These are phyloP conservation scores for Cornus suecica DNA, from an alignment of 148 eudicot genomes.

Conservation along the genomic window DNA sequence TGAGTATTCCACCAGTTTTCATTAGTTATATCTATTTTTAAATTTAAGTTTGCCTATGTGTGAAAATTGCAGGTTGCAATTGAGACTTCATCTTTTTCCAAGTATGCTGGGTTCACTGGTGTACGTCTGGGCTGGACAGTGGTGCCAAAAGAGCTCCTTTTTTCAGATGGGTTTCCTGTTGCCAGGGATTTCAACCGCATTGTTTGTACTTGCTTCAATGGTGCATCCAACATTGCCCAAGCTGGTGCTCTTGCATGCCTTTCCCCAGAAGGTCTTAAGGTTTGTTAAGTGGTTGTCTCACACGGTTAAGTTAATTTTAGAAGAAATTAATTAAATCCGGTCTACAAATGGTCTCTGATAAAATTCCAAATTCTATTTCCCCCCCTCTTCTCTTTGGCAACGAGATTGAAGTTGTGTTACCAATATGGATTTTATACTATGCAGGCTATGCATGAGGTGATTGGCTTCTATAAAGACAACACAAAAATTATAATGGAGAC, in stretches of 20 bases:
- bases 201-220: slow-evolving; percentile 46
- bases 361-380: no score
- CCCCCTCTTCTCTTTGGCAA: no score
- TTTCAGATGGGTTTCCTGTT: slow-evolving; percentile 40
- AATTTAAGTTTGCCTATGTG: no score
- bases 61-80: slow-evolving; percentile 63
- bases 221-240: slow-evolving; percentile 50
- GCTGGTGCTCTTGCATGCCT: slow-evolving; percentile 52
- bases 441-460: slow-evolving; percentile 25
- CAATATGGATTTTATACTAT: no score
- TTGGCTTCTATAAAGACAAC: slow-evolving; percentile 31
- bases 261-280: slow-evolving; percentile 38
- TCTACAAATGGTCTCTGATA: no score
- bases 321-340: no score
- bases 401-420: background rate
- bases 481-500: slow-evolving; percentile 26
- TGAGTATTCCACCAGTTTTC: no score
- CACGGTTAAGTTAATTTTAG: no score
- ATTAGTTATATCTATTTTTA: no score
- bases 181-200: slow-evolving; percentile 40
- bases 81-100: slow-evolving; percentile 55
- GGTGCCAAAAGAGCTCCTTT: slow-evolving; percentile 34
- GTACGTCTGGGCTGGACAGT: slow-evolving; percentile 60
- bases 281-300: background rate
- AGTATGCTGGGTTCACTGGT: slow-evolving; percentile 52